Base-by-base conservation (phyloP, 2,329 filamentous ascomycete genomes). In the Chaetomiaceae sp. region DNA sequence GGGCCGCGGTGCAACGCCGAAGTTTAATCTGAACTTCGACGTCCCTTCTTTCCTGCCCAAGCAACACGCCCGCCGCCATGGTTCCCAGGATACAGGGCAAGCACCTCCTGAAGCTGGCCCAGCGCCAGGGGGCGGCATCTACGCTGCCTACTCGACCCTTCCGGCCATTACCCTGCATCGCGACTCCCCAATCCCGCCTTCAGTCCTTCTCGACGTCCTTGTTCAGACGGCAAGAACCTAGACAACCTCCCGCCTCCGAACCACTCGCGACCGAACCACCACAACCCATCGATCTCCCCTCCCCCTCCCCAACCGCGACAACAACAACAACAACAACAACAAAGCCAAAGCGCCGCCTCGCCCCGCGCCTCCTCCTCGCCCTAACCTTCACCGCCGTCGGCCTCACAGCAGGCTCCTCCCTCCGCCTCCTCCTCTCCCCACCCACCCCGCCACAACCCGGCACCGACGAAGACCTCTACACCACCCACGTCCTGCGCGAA, bases 311-410 rank as follows among this genome's bases (percentile, higher is more conserved):
- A 6, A 29, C 25, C 42, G 17, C 39, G 34, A 5, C 55, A 43
- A 29, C 23, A 39, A 22, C 38, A 19, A 17, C 47, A 27, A 29
- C 36, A 29, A 27, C 56, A 15, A 22, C 44, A 31, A 7, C 33
- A 22, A 38, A 19, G 59, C 20, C 64, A 63, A 5, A 61, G 65
- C 6, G 14, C 20, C 52, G 45, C 51, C 39, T 51, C 63, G 54
- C 34, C 57, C 61, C 63, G 19, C 59, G 62, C 40, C 36, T 67
- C 58, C 51, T 66, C 61, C 65, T 65, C 53, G 61, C 61, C 38
- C 57, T 65, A 14, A 8, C 72, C 38, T 75, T 74, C 63, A 64
- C 78, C 48, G 44, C 72, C 53, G 31, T 74, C 38, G 78, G 78
- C 56, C 50, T 66, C 17, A 54, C 64, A 23, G 58, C 63, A 46